Conservation (phyloP, 257 asterid species). For the Phtheirospermum japonicum region DNA sequence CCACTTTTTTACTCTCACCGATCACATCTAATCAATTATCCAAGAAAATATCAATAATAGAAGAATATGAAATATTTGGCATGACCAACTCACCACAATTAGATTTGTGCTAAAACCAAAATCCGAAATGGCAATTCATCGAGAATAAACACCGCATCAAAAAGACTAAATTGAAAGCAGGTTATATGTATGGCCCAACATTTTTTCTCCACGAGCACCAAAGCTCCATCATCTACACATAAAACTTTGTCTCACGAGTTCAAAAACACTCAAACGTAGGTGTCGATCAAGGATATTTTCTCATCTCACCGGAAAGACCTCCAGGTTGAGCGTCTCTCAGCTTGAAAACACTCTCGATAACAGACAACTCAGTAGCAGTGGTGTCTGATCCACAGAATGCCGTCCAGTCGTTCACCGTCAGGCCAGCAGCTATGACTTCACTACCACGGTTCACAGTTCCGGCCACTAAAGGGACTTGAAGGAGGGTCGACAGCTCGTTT, state of each 20-base stretch:
- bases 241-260: not conserved
- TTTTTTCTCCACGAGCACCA: no score
- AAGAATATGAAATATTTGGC: no score
- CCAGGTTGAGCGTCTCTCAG: constrained; percentile 84
- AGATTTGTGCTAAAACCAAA: no score
- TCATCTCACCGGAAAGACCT: constrained; percentile 78
- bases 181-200: no score
- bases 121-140: no score
- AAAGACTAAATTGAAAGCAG: no score
- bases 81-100: no score
- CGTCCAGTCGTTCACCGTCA: constrained; percentile 84
- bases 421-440: constrained; percentile 76
- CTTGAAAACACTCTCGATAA: constrained; percentile 77
- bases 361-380: constrained; percentile 88
- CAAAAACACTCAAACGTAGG: constrained; percentile 41
- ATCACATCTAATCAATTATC: no score
- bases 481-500: constrained; percentile 86
- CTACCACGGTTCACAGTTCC: constrained; percentile 96
- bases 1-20: no score
- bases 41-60: no score
- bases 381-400: constrained; percentile 93
- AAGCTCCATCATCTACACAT: constrained; percentile 3
- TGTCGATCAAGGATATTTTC: constrained; percentile 82
- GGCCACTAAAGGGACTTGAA: constrained; percentile 86
- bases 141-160: no score